Evolutionary conservation across 2,329 filamentous ascomycete species (phyloP), one percentile per base, ranked within the genome.

Genomic region (Talaromyces sp.): DNA sequence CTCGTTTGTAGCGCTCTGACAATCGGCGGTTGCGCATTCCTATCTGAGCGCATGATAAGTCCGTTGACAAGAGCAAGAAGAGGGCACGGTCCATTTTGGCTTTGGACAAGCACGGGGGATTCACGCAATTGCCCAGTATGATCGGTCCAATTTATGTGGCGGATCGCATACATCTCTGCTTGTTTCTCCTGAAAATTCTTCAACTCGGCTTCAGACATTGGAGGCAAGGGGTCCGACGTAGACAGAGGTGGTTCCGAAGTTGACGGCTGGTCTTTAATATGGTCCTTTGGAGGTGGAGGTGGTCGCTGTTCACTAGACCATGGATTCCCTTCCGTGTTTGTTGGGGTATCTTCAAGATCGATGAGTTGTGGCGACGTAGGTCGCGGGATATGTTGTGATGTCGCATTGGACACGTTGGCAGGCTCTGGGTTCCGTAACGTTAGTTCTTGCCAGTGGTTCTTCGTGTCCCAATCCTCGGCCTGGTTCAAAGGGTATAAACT

Each of bases 31-130:
- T 88, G 64, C 64, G 78, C 52, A 70, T 84, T 80, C 3, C 85
- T 78, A 1, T 88, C 87, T 0, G 91, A 93, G 2, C 91, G 92
- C 56, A 99, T 77, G 0, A 91, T 89, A 15, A 99, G 79, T 1
- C 92, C 92, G 70, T 99, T 99, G 59, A 97, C 92, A 5, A 99
- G 79, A 2, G 94, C 94, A 25, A 99, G 84, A 13, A 99, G 76
- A 1, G 94, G 94, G 72, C 94, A 99, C 1, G 94, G 94, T 0
- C 94, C 94, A 66, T 99, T 99, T 58, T 87, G 85, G 65, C 97
- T 97, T 69, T 99, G 93, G 3, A 95, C 86, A 40, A 97, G 78
- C 57, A 97, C 91, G 0, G 94, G 93, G 0, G 91, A 93, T n/a
- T 82, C 81, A 43, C 90, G 82, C 37, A 89, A 79, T 55, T 84